A percentile compares a stretch with the other conserved stretches of the same genome.
These are phyloP conservation scores for Lactarius akahatsu DNA, from an alignment of 768 basidiomycete genomes.

Conservation along the genomic window DNA sequence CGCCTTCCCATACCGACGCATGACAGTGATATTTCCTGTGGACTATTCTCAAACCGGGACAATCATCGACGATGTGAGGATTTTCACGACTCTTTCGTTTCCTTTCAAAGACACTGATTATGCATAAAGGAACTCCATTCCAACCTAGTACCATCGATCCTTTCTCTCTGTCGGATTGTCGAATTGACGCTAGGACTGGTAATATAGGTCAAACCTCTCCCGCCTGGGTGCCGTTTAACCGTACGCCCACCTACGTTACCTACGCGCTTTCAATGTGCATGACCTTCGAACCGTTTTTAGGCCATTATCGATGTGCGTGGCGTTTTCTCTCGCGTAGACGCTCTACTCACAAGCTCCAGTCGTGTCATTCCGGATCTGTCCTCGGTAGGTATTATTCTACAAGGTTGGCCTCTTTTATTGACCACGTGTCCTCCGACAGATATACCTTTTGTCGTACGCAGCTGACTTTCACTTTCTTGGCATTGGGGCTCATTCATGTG, in stretches of 20 bases:
- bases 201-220: slow-evolving; percentile 40
- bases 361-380: slow-evolving; percentile 45
- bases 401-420: not conserved
- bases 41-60: slow-evolving; percentile 46
- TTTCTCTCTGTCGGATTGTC: not conserved
- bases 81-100: slow-evolving; percentile 14
- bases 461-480: not conserved
- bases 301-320: slow-evolving; percentile 28
- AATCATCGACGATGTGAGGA: slow-evolving; percentile 50
- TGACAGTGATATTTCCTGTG: slow-evolving; percentile 46
- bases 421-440: slow-evolving; percentile 8
- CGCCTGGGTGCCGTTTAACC: slow-evolving; percentile 51
- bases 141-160: slow-evolving; percentile 13
- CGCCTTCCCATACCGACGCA: not conserved
- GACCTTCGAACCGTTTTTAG: slow-evolving; percentile 11
- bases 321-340: not conserved
- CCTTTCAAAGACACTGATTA: not conserved
- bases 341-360: slow-evolving; percentile 29
- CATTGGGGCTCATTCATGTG: not conserved
- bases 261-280: not conserved
- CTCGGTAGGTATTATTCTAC: slow-evolving; percentile 33
- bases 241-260: slow-evolving; percentile 18
- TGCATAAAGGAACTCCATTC: slow-evolving; percentile 25
- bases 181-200: slow-evolving; percentile 2
- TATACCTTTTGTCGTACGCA: slow-evolving; percentile 20